Conservation (phyloP, 805 yeast genomes). For the Lipomyces kockii region DNA sequence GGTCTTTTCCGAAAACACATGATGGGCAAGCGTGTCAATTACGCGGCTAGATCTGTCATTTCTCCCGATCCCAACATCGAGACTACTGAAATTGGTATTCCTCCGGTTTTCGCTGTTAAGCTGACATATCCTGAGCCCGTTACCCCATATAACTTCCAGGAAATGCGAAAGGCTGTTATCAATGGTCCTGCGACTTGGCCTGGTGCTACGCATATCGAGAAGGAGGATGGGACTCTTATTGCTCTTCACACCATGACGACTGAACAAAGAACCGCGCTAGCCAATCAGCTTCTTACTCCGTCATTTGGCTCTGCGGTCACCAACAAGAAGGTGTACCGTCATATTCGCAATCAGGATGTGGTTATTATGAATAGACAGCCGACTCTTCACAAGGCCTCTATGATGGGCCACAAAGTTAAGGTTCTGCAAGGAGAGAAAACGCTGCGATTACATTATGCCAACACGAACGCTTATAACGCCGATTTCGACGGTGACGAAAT, state of each 20-base stretch:
- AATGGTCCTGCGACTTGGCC: constrained; percentile 99
- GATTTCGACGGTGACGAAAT: constrained; percentile 99
- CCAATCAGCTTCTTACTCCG: constrained; percentile 93
- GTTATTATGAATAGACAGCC: constrained; percentile 99
- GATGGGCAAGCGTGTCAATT: constrained; percentile 99
- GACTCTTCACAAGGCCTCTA: constrained; percentile 97
- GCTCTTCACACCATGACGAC: constrained; percentile 84
- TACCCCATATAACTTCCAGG: constrained; percentile 86
- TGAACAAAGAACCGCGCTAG: constrained; percentile 94
- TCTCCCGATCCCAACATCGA: constrained; percentile 98
- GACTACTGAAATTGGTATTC: constrained; percentile 97
- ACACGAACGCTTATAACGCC: constrained; percentile 98
- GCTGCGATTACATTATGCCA: constrained; percentile 93
- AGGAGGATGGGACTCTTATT: constrained; percentile 87
- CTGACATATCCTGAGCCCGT: constrained; percentile 98
- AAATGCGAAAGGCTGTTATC: constrained; percentile 89
- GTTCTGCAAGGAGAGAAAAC: constrained; percentile 98
- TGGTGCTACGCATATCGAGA: constrained; percentile 94
- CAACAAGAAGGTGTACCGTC: constrained; percentile 93
- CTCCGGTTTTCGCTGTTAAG: constrained; percentile 96
- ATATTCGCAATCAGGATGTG: constrained; percentile 91
- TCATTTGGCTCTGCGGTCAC: constrained; percentile 44
- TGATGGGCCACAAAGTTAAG: constrained; percentile 99
- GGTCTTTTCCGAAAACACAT: constrained; percentile 97
- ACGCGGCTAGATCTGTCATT: constrained; percentile 98